These are phyloP conservation scores for Entophlyctis luteolus DNA, from an alignment of 192 early-diverging fungal species.

Conservation along the genomic window DNA sequence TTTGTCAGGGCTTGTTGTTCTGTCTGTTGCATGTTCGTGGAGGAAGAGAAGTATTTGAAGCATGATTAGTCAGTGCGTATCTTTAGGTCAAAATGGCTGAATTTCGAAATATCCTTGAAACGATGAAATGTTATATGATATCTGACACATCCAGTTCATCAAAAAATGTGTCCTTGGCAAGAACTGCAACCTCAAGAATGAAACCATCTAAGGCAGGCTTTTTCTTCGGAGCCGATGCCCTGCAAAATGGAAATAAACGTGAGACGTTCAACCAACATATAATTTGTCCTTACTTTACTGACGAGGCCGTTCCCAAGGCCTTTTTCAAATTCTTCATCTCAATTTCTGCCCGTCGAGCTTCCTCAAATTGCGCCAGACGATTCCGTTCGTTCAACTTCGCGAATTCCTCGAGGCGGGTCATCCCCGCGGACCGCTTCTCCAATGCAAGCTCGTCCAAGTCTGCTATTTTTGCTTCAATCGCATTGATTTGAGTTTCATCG, in stretches of 20 bases:
- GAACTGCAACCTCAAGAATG: neutral
- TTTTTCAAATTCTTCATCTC: neutral
- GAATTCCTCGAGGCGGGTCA: neutral
- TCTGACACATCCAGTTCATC: constrained; percentile 9
- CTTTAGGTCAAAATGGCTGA: too few species aligned
- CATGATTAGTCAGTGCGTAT: too few species aligned
- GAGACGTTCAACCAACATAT: neutral
- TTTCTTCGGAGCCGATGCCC: neutral
- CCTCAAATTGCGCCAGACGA: constrained; percentile 12
- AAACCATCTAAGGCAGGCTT: neutral
- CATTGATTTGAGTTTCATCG: neutral
- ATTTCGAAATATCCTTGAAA: too few species aligned
- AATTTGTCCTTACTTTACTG: neutral
- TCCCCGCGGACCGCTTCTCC: neutral
- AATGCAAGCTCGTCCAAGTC: constrained; percentile 10
- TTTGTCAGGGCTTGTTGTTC: too few species aligned
- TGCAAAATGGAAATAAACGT: neutral
- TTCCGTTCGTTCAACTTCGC: constrained; percentile 17
- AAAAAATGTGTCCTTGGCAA: constrained; percentile 4
- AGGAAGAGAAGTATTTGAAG: too few species aligned
- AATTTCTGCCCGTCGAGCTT: constrained; percentile 9
- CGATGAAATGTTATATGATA: constrained; percentile 9
- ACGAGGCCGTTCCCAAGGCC: neutral
- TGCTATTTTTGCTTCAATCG: neutral
- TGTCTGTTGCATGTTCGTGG: too few species aligned